Percentiles rank a stretch among this genome's conserved stretches.
Evolutionary conservation across 2,329 filamentous ascomycete genomes (phyloP).

Genomic region (Aspergillus niger): DNA sequence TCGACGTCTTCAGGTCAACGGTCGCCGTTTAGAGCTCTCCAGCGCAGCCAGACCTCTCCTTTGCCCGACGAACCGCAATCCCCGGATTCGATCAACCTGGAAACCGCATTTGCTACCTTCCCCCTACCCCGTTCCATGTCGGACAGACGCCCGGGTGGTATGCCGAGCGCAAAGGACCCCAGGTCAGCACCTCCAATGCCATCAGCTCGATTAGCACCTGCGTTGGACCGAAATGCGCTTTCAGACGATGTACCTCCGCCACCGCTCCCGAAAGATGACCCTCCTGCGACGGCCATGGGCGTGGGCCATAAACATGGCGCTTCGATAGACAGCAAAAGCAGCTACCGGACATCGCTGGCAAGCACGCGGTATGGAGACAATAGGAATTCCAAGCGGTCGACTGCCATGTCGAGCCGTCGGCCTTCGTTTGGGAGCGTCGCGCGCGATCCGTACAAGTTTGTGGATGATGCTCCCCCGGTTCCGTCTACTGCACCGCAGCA

Average conservation of each 20-base stretch:
- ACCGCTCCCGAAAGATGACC: constrained; percentile 15
- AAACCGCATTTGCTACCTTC: constrained; percentile 58
- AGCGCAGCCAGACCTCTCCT: constrained; percentile 44
- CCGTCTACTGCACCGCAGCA: constrained; percentile 29
- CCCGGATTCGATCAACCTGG: constrained; percentile 51
- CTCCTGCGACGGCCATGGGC: neutral
- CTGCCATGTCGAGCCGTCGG: constrained; percentile 31
- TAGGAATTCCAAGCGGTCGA: constrained; percentile 31
- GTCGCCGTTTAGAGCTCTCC: constrained; percentile 42
- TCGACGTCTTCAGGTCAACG: constrained; percentile 54
- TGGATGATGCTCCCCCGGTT: constrained; percentile 38
- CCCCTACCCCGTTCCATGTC: constrained; percentile 44
- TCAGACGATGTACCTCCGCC: constrained; percentile 10
- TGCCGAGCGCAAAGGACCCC: constrained; percentile 22
- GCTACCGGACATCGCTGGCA: constrained; percentile 44
- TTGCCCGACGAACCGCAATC: constrained; percentile 44
- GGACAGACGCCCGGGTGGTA: constrained; percentile 24
- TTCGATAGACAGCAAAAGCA: constrained; percentile 41
- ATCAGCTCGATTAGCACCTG: constrained; percentile 17
- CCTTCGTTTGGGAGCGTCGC: constrained; percentile 38
- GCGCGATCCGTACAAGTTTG: constrained; percentile 30
- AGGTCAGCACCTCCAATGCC: constrained; percentile 25
- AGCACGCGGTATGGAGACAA: constrained; percentile 40
- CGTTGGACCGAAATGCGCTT: constrained; percentile 11
- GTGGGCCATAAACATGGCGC: constrained; percentile 25